Evolutionary conservation across 768 basidiomycete species (phyloP).

Genomic region (Panaeolus papilionaceus): DNA sequence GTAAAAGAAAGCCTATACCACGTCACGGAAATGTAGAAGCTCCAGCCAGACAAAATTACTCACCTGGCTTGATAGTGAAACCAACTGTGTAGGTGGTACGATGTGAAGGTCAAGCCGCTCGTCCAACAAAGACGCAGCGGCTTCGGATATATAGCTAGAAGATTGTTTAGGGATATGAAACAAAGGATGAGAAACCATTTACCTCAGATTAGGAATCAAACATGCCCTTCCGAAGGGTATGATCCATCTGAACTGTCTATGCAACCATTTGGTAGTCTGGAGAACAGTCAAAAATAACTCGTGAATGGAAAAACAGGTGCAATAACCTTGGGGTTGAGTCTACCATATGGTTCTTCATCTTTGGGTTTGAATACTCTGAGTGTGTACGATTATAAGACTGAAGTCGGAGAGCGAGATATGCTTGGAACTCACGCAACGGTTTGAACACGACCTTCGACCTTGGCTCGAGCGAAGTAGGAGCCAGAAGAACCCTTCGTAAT

Average conservation of each 20-base stretch:
- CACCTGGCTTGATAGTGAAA: conserved; percentile 79
- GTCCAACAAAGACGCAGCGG: conserved; percentile 87
- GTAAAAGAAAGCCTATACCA: conserved; percentile 82
- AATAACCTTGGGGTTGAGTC: conserved; percentile 82
- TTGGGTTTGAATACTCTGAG: conserved; percentile 90
- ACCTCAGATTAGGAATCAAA: conserved; percentile 90
- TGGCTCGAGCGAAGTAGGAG: conserved; percentile 90
- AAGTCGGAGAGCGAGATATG: neutral
- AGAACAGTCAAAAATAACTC: conserved; percentile 10
- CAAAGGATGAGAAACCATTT: conserved; percentile 20
- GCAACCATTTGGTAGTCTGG: conserved; percentile 89
- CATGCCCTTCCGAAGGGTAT: conserved; percentile 91
- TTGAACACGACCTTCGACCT: conserved; percentile 75
- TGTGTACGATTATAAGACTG: neutral
- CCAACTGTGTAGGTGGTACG: conserved; percentile 86
- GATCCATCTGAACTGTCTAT: conserved; percentile 87
- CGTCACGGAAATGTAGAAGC: neutral
- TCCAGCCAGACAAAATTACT: conserved; percentile 31
- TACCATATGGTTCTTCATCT: conserved; percentile 89
- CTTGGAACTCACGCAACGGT: conserved; percentile 73
- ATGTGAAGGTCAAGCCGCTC: conserved; percentile 75
- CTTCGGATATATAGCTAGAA: conserved; percentile 84
- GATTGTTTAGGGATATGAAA: conserved; percentile 3
- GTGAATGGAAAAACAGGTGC: neutral
- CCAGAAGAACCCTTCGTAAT: conserved; percentile 90